Evolutionary conservation across 192 early-diverging fungal genomes (phyloP).

Genomic region (Entomortierella lignicola): DNA sequence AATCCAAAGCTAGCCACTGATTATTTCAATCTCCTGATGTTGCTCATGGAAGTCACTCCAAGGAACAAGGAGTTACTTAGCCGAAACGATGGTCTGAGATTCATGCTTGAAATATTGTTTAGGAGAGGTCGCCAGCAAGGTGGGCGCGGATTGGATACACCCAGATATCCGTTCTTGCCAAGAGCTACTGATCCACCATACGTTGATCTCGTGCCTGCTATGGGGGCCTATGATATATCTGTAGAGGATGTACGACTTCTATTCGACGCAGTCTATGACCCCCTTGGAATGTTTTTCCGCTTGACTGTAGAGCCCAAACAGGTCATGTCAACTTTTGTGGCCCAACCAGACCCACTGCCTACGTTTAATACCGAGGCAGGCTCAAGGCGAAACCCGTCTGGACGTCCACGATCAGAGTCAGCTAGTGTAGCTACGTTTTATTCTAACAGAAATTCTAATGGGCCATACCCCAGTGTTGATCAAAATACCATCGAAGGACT

Average conservation of each 20-base stretch:
- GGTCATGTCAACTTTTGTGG: slow-evolving; percentile 5
- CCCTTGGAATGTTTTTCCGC: slow-evolving; percentile 50
- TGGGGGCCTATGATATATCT: slow-evolving; percentile 57
- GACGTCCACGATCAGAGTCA: slow-evolving; percentile 37
- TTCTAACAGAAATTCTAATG: slow-evolving; percentile 10
- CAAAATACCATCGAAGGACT: slow-evolving; percentile 1
- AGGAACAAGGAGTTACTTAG: slow-evolving; percentile 56
- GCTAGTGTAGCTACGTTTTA: slow-evolving; percentile 24
- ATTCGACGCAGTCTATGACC: slow-evolving; percentile 57
- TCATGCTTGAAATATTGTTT: slow-evolving; percentile 55
- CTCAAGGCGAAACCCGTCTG: slow-evolving; percentile 14
- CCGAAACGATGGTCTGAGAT: slow-evolving; percentile 45
- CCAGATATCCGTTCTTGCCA: slow-evolving; percentile 33
- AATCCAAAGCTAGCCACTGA: slow-evolving; percentile 51
- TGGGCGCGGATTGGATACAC: slow-evolving; percentile 12
- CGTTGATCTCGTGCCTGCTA: slow-evolving; percentile 55
- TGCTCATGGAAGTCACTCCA: slow-evolving; percentile 58
- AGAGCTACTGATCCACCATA: slow-evolving; percentile 41
- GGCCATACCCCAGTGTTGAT: neutral
- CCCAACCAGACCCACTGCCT: slow-evolving; percentile 28
- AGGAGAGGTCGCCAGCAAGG: slow-evolving; percentile 38
- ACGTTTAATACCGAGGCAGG: slow-evolving; percentile 19
- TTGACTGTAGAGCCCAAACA: slow-evolving; percentile 18
- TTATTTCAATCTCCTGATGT: slow-evolving; percentile 55
- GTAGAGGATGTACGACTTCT: slow-evolving; percentile 47